Base-by-base conservation (phyloP, 2,329 filamentous ascomycete genomes). In the Trematosphaeria pertusa region DNA sequence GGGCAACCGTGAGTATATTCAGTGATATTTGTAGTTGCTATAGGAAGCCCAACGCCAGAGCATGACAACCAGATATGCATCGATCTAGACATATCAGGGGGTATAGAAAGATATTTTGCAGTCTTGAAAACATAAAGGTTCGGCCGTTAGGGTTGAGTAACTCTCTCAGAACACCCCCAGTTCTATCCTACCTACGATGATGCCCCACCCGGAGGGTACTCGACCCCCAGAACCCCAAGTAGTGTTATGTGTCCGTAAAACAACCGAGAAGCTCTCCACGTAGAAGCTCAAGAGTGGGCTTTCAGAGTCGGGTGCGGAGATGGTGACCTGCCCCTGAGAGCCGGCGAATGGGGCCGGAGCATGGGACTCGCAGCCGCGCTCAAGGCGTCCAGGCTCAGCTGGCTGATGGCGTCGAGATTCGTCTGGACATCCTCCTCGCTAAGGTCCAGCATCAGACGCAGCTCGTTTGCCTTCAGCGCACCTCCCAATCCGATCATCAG, bases 381-480 rank as follows among this genome's bases (percentile, higher is more conserved):
- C 57, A 69, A 12, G 2, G 67, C 67, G 50, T 72, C 66, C 15
- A 71, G 58, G 43, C 67, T 70, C 36, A 72, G 57, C 56, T 69
- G 64, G 57, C 66, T 70, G 42, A 72, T 72, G 8, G 62, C 65
- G 22, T 71, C 64, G 3, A 72, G 53, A 19, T 70, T 71, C 22
- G 54, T 58, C 49, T 70, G 62, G 1, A 69, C 67, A 34, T 69
- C 67, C 37, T 72, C 69, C 24, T 70, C 63, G 36, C 46, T 63
- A 44, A 72, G 43, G 34, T 72, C 67, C 3, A 69, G 62, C 69
- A 72, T 72, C 37, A 69, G 43, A 8, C 67, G 62, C 33, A 72
- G 58, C 43, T 71, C 69, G 35, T 71, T 65, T 14, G 67, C 65
- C 51, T 70, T 69, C 20, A 72, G 49, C 22, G 61, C 40, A 31